A percentile compares a stretch with the other conserved stretches of the same genome.
Conservation (phyloP, 164 flowering plant genomes). For the Macadamia integrifolia region DNA sequence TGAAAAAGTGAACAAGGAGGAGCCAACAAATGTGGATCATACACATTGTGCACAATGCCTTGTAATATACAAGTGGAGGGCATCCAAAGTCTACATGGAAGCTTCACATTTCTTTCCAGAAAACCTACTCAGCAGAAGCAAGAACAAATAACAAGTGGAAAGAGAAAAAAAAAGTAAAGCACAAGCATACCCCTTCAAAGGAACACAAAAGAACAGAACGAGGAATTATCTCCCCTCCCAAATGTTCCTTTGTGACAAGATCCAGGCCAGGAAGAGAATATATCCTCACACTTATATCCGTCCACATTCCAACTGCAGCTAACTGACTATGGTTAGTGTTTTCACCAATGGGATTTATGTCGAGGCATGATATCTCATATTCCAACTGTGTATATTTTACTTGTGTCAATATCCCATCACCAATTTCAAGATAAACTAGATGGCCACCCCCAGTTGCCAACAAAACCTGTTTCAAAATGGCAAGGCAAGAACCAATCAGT, state of each 20-base stretch:
- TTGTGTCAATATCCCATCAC: slow-evolving; percentile 65
- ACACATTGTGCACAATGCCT: not conserved
- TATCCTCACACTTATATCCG: slow-evolving; percentile 84
- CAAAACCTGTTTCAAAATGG: slow-evolving; percentile 52
- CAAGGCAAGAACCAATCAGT: not conserved
- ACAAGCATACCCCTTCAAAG: slow-evolving; percentile 87
- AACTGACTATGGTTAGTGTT: slow-evolving; percentile 66
- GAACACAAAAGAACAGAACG: slow-evolving; percentile 96
- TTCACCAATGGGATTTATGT: slow-evolving; percentile 90
- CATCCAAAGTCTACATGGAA: not conserved
- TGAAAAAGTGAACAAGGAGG: not conserved
- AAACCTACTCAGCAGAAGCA: not conserved
- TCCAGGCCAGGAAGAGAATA: slow-evolving; percentile 83
- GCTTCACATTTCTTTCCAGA: not conserved
- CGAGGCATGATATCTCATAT: slow-evolving; percentile 91
- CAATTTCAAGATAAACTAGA: slow-evolving; percentile 80
- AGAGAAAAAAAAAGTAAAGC: not conserved
- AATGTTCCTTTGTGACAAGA: slow-evolving; percentile 69
- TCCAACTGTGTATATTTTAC: slow-evolving; percentile 66
- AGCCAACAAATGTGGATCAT: not conserved
- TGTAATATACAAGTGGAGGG: not conserved
- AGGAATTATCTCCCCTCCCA: slow-evolving; percentile 97
- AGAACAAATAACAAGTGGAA: not conserved
- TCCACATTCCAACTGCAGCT: slow-evolving; percentile 99
- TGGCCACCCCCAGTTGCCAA: slow-evolving; percentile 94